Base-by-base conservation (phyloP, 2,329 filamentous ascomycete genomes). In the Diaporthe vexans region DNA sequence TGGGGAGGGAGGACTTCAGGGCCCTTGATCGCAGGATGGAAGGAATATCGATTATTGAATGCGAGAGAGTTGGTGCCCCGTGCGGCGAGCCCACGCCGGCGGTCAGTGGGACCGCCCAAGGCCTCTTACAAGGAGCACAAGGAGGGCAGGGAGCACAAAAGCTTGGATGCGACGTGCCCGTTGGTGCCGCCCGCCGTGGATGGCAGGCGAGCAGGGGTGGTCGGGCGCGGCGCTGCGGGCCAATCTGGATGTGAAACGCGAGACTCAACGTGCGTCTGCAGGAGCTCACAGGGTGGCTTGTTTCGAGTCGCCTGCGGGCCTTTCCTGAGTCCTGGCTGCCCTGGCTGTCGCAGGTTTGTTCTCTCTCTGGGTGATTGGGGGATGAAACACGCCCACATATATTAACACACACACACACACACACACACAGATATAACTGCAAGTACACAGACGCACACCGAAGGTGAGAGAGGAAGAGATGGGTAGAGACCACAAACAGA, bases 191-290 rank as follows among this genome's bases (percentile, higher is more conserved):
- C 69, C 46, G 48, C 69, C 69, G 57, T 72, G 46, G 24, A 52
- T 63, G 57, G 70, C 70, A 63, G 70, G 70, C 26, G 70, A 72
- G 70, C 70, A 72, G 70, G 70, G 70, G 57, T 72, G 40, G 46
- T 33, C 63, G 70, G 70, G 70, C 70, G 70, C 29, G 46, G 70
- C 48, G 57, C 37, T 63, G 70, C 70, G 70, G 70, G 70, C 70
- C 70, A 72, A 63, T 54, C 51, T 54, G 51, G 51, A 72, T 63
- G 70, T 72, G 70, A 72, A 72, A 72, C 70, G 43, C 54, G 70
- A 72, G 70, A 72, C 37, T 72, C 46, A 72, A 71, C 54, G 56
- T 72, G 37, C 57, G 40, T 43, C 46, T 63, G 43, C 57, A 72
- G 58, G 70, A 72, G 58, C 70, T 72, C 57, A 54, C 57, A 56